Conservation (phyloP, 2,329 filamentous ascomycete genomes). For the Stromatinia cepivora region DNA sequence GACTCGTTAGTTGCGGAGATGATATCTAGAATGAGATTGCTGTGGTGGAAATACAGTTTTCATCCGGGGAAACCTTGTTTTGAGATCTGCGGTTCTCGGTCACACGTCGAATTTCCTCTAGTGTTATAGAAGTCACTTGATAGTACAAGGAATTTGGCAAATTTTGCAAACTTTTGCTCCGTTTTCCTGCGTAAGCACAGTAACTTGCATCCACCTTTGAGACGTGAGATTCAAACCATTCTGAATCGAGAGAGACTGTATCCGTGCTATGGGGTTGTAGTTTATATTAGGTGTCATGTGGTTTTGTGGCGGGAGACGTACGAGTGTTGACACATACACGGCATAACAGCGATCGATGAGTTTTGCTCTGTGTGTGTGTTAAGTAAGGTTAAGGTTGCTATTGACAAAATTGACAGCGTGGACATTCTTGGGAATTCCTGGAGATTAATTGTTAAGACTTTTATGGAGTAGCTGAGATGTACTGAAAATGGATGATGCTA, state of each 20-base stretch:
- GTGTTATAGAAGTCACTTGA: background rate
- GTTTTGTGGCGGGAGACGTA: background rate
- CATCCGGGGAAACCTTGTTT: constrained; percentile 23
- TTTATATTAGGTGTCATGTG: background rate
- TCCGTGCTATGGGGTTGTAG: background rate
- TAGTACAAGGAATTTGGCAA: background rate
- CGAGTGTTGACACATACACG: background rate
- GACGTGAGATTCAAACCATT: background rate
- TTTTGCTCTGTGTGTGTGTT: background rate
- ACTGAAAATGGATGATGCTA: background rate
- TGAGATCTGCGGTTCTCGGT: constrained; percentile 9
- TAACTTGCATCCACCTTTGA: background rate
- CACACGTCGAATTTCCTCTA: constrained; percentile 1
- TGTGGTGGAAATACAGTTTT: constrained; percentile 13
- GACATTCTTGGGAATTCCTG: background rate
- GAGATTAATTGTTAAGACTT: background rate
- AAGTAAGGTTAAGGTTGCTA: background rate
- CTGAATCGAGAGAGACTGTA: background rate
- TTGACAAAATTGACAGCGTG: background rate
- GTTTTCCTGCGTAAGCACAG: background rate
- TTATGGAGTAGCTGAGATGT: background rate
- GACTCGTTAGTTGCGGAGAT: background rate
- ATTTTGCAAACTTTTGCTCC: constrained; percentile 4
- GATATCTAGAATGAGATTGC: background rate
- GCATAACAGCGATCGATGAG: background rate